phyloP scores from a whole-genome alignment of 2,329 filamentous ascomycete genomes.

The Hypoxylon sp. region DNA sequence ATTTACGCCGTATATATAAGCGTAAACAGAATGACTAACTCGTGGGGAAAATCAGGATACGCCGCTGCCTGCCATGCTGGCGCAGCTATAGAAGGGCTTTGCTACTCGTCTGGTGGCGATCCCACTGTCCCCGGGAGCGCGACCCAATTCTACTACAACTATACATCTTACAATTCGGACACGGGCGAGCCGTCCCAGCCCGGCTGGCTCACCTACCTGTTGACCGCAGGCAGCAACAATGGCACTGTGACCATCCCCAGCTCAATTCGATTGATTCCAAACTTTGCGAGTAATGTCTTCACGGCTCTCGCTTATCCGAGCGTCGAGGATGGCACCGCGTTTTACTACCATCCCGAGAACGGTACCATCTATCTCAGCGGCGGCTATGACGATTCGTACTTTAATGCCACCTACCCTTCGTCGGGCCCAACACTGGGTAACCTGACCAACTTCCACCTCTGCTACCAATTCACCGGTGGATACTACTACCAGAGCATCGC shows the following conservation, averaged over 20 bases:
- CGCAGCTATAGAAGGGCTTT: conserved; percentile 47
- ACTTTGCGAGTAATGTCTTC: conserved; percentile 47
- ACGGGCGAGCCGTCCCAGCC: conserved; percentile 42
- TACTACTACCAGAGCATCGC: conserved; percentile 50
- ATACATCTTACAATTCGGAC: conserved; percentile 36
- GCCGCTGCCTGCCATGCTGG: conserved; percentile 47
- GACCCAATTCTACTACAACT: conserved; percentile 49
- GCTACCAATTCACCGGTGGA: conserved; percentile 48
- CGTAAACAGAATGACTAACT: conserved; percentile 1
- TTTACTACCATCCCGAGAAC: conserved; percentile 40
- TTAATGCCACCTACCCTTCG: conserved; percentile 39
- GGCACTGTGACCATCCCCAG: conserved; percentile 26
- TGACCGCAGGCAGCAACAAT: conserved; percentile 33
- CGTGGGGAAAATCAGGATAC: conserved; percentile 38
- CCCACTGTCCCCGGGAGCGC: conserved; percentile 23
- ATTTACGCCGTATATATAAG: background rate
- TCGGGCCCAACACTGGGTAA: conserved; percentile 30
- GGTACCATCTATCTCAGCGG: conserved; percentile 46
- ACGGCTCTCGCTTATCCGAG: conserved; percentile 42
- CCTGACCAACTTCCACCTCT: conserved; percentile 48
- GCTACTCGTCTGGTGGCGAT: conserved; percentile 39
- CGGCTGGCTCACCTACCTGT: conserved; percentile 43
- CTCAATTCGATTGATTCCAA: conserved; percentile 34
- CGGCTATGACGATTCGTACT: conserved; percentile 44
- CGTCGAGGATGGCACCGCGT: conserved; percentile 23